Base-by-base conservation (phyloP, 2,329 filamentous ascomycete genomes). In the Knoxdaviesia capensis region DNA sequence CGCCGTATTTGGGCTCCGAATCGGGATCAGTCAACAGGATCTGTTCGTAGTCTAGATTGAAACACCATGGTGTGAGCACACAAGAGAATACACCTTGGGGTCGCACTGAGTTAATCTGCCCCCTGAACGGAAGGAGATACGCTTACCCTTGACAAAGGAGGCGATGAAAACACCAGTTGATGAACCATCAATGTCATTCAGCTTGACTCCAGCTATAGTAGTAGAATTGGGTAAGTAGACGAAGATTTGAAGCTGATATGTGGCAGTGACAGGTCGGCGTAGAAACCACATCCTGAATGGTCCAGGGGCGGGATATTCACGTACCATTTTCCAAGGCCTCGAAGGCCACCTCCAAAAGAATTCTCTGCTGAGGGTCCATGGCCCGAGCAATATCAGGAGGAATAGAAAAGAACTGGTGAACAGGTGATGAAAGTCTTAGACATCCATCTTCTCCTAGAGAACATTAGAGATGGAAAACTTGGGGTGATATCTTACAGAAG, bases 351-450 rank as follows among this genome's bases (percentile, higher is more conserved):
- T 72, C 68, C 1, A 72, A 59, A 1, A 69, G 54, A 28, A 69
- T 55, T n/a, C 68, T 54, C 47, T 69, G 65, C 43, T 69, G 65
- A 6, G 68, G 68, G 41, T 72, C 69, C 43, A 71, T 65, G 3
- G 68, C 65, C 29, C 60, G 59, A 11, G 67, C 66, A 41, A 71
- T 67, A 11, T 65, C 62, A 0, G 64, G 58, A 0, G 65, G 55
- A 4, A 71, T 57, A 0, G 60, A 60, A 48, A 71, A 71, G 52
- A 71, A 71, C 65, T 69, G 30, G 1, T 10, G 8, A 7, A 37
- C 6, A 32, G 7, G 29, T 37, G 4, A 43, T 34, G 10, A 35
- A 10, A n/a, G 8, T 33, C 3, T 32, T 28, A 40, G 39, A 40
- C 31, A 40, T 33, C 8, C 39, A 40, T 8, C 10, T 31, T 8